Evolutionary conservation across 805 yeast genomes (phyloP).

Genomic region (Candida silvicultrix): DNA sequence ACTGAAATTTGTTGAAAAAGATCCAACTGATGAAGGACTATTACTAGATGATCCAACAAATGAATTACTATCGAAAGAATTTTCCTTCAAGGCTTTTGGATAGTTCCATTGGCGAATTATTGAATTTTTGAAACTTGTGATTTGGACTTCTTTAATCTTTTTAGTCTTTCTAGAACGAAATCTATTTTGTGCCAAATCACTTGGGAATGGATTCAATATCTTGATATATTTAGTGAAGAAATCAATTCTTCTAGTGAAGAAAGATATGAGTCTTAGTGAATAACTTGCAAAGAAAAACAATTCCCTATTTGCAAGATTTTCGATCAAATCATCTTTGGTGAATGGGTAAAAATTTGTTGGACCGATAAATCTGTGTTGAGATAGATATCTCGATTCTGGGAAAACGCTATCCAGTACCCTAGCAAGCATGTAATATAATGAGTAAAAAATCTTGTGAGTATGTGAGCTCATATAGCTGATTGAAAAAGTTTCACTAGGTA

Average conservation of each 20-base stretch:
- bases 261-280: slow-evolving; percentile 13
- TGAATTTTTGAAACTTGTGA: slow-evolving; percentile 9
- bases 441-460: slow-evolving; percentile 13
- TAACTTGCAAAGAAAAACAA: slow-evolving; percentile 9
- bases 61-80: slow-evolving; percentile 1
- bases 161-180: slow-evolving; percentile 14
- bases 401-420: slow-evolving; percentile 18
- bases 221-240: slow-evolving; percentile 17
- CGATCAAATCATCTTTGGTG: slow-evolving; percentile 4
- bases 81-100: slow-evolving; percentile 9
- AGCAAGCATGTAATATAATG: slow-evolving; percentile 7
- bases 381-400: slow-evolving; percentile 17
- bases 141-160: slow-evolving; percentile 10
- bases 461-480: slow-evolving; percentile 5
- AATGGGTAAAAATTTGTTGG: slow-evolving; percentile 17
- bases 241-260: slow-evolving; percentile 18
- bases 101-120: slow-evolving; percentile 12
- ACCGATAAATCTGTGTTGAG: slow-evolving; percentile 18
- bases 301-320: slow-evolving; percentile 4
- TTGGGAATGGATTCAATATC: slow-evolving; percentile 16
- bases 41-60: not conserved
- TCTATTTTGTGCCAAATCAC: slow-evolving; percentile 9
- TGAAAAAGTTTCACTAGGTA: slow-evolving; percentile 15
- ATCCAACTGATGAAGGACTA: not conserved
- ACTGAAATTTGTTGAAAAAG: slow-evolving; percentile 11